A percentile compares a stretch with the other conserved stretches of the same genome.
These are phyloP conservation scores for Apiospora phragmitis DNA, from an alignment of 2,329 filamentous ascomycete species.

Conservation along the genomic window DNA sequence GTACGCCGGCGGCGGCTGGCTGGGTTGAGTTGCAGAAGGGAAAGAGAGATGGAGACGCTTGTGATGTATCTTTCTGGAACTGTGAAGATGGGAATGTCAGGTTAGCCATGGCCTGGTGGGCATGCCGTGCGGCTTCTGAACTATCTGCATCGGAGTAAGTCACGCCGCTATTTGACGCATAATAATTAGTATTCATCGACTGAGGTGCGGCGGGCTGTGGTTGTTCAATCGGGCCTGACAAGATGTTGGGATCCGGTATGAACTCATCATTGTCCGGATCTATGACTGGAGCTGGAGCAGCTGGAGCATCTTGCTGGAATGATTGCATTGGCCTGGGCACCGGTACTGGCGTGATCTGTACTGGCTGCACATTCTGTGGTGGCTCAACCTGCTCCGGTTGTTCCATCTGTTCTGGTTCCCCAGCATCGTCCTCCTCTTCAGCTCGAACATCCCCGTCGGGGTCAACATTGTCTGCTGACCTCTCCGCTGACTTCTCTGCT, in stretches of 20 bases:
- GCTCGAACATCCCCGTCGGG: constrained; percentile 21
- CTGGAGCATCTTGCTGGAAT: not conserved
- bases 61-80: constrained; percentile 5
- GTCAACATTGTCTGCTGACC: constrained; percentile 20
- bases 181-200: constrained; percentile 20
- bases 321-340: not conserved
- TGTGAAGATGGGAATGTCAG: not conserved
- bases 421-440: constrained; percentile 10
- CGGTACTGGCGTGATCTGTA: constrained; percentile 1
- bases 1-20: not conserved
- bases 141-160: not conserved
- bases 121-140: constrained; percentile 1
- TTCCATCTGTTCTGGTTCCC: not conserved
- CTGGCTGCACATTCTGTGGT: not conserved
- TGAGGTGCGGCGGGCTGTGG: constrained; percentile 15
- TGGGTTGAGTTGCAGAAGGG: constrained; percentile 16
- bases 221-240: constrained; percentile 27
- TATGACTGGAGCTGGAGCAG: constrained; percentile 3
- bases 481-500: too few relatives aligned
- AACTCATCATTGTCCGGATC: constrained; percentile 34
- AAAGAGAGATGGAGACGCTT: constrained; percentile 14
- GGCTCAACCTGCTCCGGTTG: not conserved
- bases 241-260: constrained; percentile 33
- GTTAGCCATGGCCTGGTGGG: constrained; percentile 4
- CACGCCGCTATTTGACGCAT: constrained; percentile 17